Evolutionary conservation across 2,329 filamentous ascomycete genomes (phyloP), one percentile per base, ranked within the genome.

Genomic region (Epichloe sylvatica): DNA sequence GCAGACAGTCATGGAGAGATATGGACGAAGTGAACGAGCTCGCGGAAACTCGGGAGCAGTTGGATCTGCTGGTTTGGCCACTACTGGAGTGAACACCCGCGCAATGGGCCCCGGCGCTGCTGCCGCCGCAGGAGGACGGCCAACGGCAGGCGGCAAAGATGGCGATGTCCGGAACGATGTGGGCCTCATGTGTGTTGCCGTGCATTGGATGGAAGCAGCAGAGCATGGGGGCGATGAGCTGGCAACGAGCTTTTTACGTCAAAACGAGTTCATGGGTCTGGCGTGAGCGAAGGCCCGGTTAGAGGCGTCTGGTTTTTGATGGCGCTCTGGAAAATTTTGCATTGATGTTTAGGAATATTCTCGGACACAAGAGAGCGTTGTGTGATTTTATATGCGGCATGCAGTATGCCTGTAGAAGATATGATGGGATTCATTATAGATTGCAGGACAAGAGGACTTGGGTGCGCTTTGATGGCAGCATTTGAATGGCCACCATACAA

Each of bases 141-240:
- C 57, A 33, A 52, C 53, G 38, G 12, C 52, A 34, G 59, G 58
- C 37, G 64, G 64, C 44, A 67, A 65, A 47, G 68, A 72, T 45
- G 70, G 69, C 17, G 66, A 78, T 52, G 73, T 78, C 36, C 65
- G 87, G 56, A 89, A 83, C 52, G 88, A 96, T 63, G 86, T 87
- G 2, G 84, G 84, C 49, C 81, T 89, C 40, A 92, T 97, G 86
- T 96, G 90, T 60, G 80, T 95, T 51, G 91, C 91, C 9, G 82
- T 94, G 67, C 91, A 97, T 71, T 97, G 91, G 90, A 96, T 97
- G 89, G 87, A 91, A 69, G 74, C 86, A 56, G 89, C 86, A 37
- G 85, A 87, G 58, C 77, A 78, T 49, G 89, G 89, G n/a, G 89
- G 89, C 1, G 91, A 97, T 63, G 78, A 84, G 60, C 71, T 94